A percentile compares a stretch with the other conserved stretches of the same genome.
Conservation (phyloP, 208 protist species). For the Zelonia costaricensis region DNA sequence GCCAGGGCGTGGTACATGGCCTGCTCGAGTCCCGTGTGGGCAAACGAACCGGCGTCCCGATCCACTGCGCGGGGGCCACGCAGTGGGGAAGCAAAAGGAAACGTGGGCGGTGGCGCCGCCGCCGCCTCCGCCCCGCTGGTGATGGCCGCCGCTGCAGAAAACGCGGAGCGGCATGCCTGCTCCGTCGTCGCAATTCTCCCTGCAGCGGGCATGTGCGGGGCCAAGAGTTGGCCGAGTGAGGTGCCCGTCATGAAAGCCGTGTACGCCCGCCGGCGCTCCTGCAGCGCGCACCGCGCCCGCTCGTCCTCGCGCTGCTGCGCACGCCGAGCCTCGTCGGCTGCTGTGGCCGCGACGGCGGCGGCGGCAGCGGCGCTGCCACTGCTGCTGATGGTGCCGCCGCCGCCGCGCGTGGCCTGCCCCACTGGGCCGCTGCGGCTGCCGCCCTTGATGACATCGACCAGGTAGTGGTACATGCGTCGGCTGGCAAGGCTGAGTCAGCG, state of each 20-base stretch:
- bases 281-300: constrained; percentile 1
- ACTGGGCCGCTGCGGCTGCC: not conserved
- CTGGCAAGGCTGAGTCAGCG: not conserved
- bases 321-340: constrained; percentile 2
- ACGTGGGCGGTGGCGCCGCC: not conserved
- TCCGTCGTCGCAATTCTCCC: constrained; percentile 1
- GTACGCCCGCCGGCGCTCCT: constrained; percentile 16
- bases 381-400: not conserved
- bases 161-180: no score
- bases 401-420: not conserved
- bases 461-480: constrained; percentile 20
- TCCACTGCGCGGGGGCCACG: no score
- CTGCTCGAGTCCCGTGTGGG: constrained; percentile 4
- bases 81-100: not conserved
- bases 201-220: constrained; percentile 2
- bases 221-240: constrained; percentile 10
- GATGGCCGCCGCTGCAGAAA: no score
- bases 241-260: constrained; percentile 6
- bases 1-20: constrained; percentile 5
- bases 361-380: no score
- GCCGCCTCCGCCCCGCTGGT: not conserved
- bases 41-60: not conserved
- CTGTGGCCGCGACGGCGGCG: not conserved
- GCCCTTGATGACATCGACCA: constrained; percentile 1
- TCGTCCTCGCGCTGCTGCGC: constrained; percentile 13